Evolutionary conservation across 768 basidiomycete species (phyloP), one percentile per base, ranked within the genome.

Genomic region (Glaciozyma martinii): DNA sequence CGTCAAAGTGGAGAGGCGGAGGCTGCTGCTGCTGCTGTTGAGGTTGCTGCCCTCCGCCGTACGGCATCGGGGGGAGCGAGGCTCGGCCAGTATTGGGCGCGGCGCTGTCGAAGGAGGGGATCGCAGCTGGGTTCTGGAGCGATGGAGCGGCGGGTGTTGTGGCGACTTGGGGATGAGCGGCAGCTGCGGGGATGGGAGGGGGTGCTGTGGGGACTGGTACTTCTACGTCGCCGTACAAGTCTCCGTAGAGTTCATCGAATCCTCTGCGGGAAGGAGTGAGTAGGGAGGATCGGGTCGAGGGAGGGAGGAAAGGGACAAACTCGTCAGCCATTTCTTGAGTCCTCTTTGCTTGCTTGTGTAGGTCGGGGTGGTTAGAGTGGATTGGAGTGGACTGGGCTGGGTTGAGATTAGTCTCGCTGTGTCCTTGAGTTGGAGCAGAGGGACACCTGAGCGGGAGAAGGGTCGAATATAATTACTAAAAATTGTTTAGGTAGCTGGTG

Each of bases 171-270:
- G n/a, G n/a, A n/a, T n/a, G 12, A 27, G 58, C 5, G 37, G 40
- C 44, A 43, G 56, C n/a, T 42, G 49, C n/a, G 55, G 49, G n/a
- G 27, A 46, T 9, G 4, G 49, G 30, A 25, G 49, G 9, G 2
- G 65, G n/a, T 8, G 61, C 50, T 4, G 59, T n/a, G 3, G 40
- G n/a, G 21, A 37, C 62, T 42, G 19, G 49, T 27, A 59, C 49
- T 60, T 56, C 60, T 73, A 47, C 42, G 64, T 63, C 66, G 42
- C 64, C 67, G 69, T 70, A 63, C 55, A 68, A 29, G 68, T 67
- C 66, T 83, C 59, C 18, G 79, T 75, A 65, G 71, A 69, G 56
- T 71, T 49, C 50, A 76, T 56, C 16, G 72, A 74, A 57, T 72
- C 76, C 68, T 47, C 59, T 59, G 9, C 21, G 30, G 46, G 46